phyloP scores from a whole-genome alignment of 108 stramenopile species.

The Nitzschia palea region DNA sequence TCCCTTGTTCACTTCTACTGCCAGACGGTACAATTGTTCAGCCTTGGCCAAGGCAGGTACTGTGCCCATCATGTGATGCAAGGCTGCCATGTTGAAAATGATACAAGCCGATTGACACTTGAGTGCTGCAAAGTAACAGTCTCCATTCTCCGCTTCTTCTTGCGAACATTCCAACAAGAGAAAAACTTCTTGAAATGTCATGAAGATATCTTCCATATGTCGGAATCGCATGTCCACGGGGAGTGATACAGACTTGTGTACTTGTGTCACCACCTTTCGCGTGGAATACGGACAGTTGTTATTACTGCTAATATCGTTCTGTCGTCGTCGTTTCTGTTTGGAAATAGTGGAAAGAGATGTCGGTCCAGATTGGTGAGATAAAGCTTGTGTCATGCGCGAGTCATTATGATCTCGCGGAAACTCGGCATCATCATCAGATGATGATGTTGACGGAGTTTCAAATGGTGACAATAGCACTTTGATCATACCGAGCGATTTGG shows the following conservation, averaged over 20 bases:
- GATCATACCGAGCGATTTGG: not conserved
- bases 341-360: not conserved
- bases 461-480: not conserved
- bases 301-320: not conserved
- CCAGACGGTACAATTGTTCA: not conserved
- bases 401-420: no score
- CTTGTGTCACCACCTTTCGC: not conserved
- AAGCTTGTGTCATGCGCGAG: not conserved
- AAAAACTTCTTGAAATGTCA: no score
- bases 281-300: not conserved
- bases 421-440: not conserved
- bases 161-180: no score
- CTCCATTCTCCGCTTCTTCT: not conserved
- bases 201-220: no score
- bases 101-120: not conserved
- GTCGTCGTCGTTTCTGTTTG: not conserved
- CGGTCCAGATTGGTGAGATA: not conserved
- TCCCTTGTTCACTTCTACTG: not conserved
- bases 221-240: no score
- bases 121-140: not conserved
- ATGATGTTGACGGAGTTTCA: not conserved
- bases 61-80: not conserved
- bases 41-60: no score
- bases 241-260: not conserved
- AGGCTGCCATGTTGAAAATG: not conserved